Percentiles rank a stretch among this genome's conserved stretches.
phyloP scores from a whole-genome alignment of 2,329 filamentous ascomycete genomes.

The Acrocalymma vagum region DNA sequence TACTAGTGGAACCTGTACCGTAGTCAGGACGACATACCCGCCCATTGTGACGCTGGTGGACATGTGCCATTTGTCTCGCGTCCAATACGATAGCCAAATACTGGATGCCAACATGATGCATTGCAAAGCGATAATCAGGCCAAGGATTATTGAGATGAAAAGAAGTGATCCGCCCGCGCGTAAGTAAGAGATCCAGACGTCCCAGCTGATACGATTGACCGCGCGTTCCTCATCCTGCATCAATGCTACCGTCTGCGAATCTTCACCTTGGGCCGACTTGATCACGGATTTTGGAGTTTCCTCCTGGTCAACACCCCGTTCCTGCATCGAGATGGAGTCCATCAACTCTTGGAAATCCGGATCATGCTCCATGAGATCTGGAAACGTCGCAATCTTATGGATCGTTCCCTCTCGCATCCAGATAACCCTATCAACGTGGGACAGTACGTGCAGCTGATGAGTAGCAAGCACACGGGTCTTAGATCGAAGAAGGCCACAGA shows the following conservation, averaged over 20 bases:
- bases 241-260: slow-evolving; percentile 60
- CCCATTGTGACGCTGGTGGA: too few species aligned
- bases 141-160: slow-evolving; percentile 69
- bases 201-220: slow-evolving; percentile 77
- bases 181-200: slow-evolving; percentile 80
- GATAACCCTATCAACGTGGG: slow-evolving; percentile 86
- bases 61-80: slow-evolving; percentile 74
- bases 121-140: too few species aligned
- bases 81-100: slow-evolving; percentile 93
- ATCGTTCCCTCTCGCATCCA: slow-evolving; percentile 89
- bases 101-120: slow-evolving; percentile 87
- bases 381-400: slow-evolving; percentile 83
- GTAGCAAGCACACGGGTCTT: slow-evolving; percentile 93
- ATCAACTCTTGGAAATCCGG: slow-evolving; percentile 79
- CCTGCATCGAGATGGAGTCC: slow-evolving; percentile 75
- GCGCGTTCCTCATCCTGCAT: slow-evolving; percentile 79
- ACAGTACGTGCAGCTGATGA: slow-evolving; percentile 91
- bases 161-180: slow-evolving; percentile 72
- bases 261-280: slow-evolving; percentile 52
- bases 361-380: slow-evolving; percentile 81
- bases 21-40: slow-evolving; percentile 75
- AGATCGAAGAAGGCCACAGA: slow-evolving; percentile 82
- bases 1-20: slow-evolving; percentile 74
- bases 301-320: slow-evolving; percentile 56
- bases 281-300: slow-evolving; percentile 67